Base-by-base conservation (phyloP, 768 basidiomycete species). In the Lyophyllum atratum region DNA sequence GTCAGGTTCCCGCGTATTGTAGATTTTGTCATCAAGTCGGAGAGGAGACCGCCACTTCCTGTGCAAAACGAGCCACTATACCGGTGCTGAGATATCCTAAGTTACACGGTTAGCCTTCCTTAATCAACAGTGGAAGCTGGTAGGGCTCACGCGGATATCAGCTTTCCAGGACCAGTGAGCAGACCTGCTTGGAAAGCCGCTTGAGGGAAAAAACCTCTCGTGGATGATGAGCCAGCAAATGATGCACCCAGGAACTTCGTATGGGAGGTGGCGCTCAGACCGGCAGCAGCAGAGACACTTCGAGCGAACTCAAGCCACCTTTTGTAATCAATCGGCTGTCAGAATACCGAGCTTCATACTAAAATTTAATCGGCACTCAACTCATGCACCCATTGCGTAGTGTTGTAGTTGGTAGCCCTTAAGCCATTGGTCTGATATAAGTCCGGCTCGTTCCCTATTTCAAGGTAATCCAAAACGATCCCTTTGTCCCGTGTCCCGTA, bases 381-480 rank as follows among this genome's bases (percentile, higher is more conserved):
- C 85, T 85, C 76, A 47, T 67, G 55, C 34, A 82, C 77, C 58
- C 84, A 85, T 66, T 82, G 70, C 7, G 68, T 59, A 17, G 76
- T 66, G 48, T 65, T 79, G 63, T 79, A 85, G n/a, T 62, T 68
- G 8, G 58, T 56, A 37, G 72, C 54, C 44, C 84, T 72, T 7
- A 72, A 66, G 10, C 80, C 80, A 58, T 84, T 83, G 52, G 70
- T 70, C 25, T 47, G 46, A 66, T 85, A 87, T 15, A 85, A 64
- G 65, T 87, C 84, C 0, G 85, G 74, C 68, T 87, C 85, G 51
- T 88, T 86, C 9, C 86, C 85, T 31, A 85, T 76, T 63, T 87
- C 84, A 40, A 87, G 73, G 21, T 79, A 78, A 52, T 85, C 84
- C 14, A 86, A 72, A 4, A 70, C 71, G 43, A 87, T 79, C 10